phyloP scores from a whole-genome alignment of 139 green algal genomes.

The Dunaliella sp. region DNA sequence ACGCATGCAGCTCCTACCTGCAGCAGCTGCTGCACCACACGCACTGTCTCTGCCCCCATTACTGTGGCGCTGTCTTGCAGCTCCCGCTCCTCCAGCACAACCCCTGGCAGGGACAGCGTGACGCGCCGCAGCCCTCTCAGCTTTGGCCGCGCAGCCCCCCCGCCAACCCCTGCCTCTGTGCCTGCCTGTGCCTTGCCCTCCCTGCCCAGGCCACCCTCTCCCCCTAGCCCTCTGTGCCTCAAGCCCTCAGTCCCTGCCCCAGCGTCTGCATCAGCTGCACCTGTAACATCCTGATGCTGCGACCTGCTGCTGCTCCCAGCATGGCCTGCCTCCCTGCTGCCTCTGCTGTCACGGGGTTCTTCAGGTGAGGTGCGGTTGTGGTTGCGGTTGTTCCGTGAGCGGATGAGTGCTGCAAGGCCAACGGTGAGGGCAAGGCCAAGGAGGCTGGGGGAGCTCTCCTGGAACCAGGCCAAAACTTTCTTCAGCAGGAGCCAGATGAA shows the following conservation, averaged over 20 bases:
- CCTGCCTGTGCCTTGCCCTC: neutral
- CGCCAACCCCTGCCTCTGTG: too few species aligned
- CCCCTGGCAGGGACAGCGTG: slow-evolving; percentile 63
- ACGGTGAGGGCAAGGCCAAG: neutral
- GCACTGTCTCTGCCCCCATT: slow-evolving; percentile 32
- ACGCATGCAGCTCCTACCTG: slow-evolving; percentile 13
- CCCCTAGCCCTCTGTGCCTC: too few species aligned
- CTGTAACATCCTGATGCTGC: neutral
- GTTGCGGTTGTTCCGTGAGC: neutral
- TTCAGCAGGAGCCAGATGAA: neutral
- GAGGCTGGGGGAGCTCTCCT: neutral
- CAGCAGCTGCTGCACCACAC: slow-evolving; percentile 47
- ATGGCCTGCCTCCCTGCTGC: too few species aligned
- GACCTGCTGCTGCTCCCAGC: neutral
- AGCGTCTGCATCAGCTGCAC: neutral
- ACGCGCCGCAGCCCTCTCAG: slow-evolving; percentile 56
- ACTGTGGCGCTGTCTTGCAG: slow-evolving; percentile 63
- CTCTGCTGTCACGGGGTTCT: neutral
- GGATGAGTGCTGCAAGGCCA: neutral
- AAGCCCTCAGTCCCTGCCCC: neutral
- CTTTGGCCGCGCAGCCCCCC: slow-evolving; percentile 7
- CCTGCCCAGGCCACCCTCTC: neutral
- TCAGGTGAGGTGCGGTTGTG: neutral
- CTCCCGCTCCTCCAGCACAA: slow-evolving; percentile 56
- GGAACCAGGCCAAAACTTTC: neutral